Percentiles rank a stretch among this genome's conserved stretches.
Conservation (phyloP, 2,329 filamentous ascomycete genomes). For the Diaporthe eres region DNA sequence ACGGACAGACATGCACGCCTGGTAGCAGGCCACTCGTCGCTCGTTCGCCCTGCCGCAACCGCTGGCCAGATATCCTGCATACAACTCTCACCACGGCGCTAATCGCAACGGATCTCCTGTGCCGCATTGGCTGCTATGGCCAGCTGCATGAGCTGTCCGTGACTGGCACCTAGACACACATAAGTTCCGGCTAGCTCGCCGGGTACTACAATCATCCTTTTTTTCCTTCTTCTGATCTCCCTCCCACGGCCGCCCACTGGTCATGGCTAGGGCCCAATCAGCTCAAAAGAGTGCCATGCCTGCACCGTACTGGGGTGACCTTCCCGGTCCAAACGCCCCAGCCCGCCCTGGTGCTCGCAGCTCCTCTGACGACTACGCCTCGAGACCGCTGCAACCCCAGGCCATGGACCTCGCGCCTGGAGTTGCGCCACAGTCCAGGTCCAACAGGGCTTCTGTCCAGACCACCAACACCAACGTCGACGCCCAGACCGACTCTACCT, state of each 20-base stretch:
- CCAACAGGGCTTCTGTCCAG: constrained; percentile 68
- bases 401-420: constrained; percentile 50
- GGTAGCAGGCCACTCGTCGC: background rate
- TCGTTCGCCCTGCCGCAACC: constrained; percentile 24
- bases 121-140: constrained; percentile 42
- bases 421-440: constrained; percentile 58
- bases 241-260: constrained; percentile 45
- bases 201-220: constrained; percentile 40
- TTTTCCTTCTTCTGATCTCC: constrained; percentile 45
- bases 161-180: constrained; percentile 35
- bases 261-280: constrained; percentile 41
- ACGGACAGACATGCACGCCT: background rate
- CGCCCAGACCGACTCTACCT: constrained; percentile 69
- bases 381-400: constrained; percentile 49
- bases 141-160: constrained; percentile 39
- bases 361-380: constrained; percentile 53
- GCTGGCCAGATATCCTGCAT: constrained; percentile 29
- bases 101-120: constrained; percentile 35
- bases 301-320: constrained; percentile 71
- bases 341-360: constrained; percentile 54
- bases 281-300: constrained; percentile 56
- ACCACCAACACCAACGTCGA: constrained; percentile 64
- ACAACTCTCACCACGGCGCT: constrained; percentile 37
- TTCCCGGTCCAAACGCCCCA: constrained; percentile 63
- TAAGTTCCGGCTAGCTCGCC: constrained; percentile 34